Evolutionary conservation across 2,329 filamentous ascomycete species (phyloP).

Genomic region (Xylaria sp.): DNA sequence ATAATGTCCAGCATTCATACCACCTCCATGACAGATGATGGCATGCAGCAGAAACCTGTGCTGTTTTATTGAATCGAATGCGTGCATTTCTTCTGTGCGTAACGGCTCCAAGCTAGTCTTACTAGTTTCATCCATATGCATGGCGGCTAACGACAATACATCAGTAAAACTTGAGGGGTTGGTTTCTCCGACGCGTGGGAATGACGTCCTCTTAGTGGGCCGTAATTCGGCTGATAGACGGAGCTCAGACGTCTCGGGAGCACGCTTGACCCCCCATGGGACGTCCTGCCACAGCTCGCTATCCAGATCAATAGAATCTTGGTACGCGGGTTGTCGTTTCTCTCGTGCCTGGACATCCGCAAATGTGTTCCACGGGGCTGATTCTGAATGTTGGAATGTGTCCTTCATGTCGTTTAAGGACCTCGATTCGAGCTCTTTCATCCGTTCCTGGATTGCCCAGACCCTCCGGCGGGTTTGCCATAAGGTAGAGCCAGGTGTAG

Average conservation of each 20-base stretch:
- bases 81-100: conserved; percentile 46
- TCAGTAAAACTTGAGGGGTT: conserved; percentile 27
- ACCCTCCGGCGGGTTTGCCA: conserved; percentile 69
- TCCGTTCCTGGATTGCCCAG: conserved; percentile 74
- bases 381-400: not conserved
- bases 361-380: conserved; percentile 1
- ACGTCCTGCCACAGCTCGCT: conserved; percentile 26
- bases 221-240: conserved; percentile 6
- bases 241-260: not conserved
- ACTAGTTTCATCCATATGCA: conserved; percentile 48
- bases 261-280: conserved; percentile 24
- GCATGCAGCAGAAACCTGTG: conserved; percentile 85
- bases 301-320: conserved; percentile 16
- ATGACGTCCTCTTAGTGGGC: conserved; percentile 24
- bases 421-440: conserved; percentile 50
- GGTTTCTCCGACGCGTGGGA: not conserved
- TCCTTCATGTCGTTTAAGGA: not conserved
- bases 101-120: conserved; percentile 52
- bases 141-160: conserved; percentile 28
- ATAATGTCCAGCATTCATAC: conserved; percentile 81
- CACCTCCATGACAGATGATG: conserved; percentile 87
- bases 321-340: not conserved
- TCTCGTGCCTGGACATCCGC: not conserved
- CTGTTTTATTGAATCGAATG: conserved; percentile 68
- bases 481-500: conserved; percentile 63